These are phyloP conservation scores for Rhynchospora breviuscula DNA, from an alignment of 176 grass and related monocot genomes.

Conservation along the genomic window DNA sequence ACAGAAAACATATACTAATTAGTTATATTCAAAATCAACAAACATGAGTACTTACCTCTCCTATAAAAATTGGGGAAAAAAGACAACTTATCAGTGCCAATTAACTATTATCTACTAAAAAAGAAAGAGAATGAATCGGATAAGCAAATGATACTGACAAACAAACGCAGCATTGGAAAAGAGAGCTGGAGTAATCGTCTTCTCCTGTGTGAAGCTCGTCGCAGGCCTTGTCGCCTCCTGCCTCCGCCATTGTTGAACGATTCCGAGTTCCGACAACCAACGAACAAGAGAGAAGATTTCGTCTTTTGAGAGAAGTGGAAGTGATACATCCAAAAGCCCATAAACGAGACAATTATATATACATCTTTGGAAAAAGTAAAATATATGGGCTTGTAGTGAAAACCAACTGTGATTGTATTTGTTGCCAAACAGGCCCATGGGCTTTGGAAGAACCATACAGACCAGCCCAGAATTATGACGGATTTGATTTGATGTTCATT, in stretches of 20 bases:
- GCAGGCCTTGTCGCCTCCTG: not conserved
- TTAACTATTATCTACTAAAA: not conserved
- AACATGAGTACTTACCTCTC: slow-evolving; percentile 4
- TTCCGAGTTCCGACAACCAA: not conserved
- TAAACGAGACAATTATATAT: no score
- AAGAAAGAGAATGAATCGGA: not conserved
- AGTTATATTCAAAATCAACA: not conserved
- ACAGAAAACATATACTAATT: slow-evolving; percentile 12
- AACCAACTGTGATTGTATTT: no score
- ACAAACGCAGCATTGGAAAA: slow-evolving; percentile 83
- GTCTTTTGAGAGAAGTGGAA: no score
- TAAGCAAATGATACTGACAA: slow-evolving; percentile 43
- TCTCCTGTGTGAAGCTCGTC: not conserved
- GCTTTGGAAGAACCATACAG: no score
- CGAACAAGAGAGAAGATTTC: not conserved
- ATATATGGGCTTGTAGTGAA: no score
- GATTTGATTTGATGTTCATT: no score
- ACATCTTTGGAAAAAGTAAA: no score
- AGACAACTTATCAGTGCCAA: not conserved
- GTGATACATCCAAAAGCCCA: no score
- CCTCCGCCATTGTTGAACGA: not conserved
- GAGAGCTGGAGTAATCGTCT: slow-evolving; percentile 23
- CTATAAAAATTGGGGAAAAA: not conserved
- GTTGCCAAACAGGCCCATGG: no score
- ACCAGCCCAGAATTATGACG: no score